Evolutionary conservation across 305 asterid genomes (phyloP).

Genomic region (Caryopteris hybrid): DNA sequence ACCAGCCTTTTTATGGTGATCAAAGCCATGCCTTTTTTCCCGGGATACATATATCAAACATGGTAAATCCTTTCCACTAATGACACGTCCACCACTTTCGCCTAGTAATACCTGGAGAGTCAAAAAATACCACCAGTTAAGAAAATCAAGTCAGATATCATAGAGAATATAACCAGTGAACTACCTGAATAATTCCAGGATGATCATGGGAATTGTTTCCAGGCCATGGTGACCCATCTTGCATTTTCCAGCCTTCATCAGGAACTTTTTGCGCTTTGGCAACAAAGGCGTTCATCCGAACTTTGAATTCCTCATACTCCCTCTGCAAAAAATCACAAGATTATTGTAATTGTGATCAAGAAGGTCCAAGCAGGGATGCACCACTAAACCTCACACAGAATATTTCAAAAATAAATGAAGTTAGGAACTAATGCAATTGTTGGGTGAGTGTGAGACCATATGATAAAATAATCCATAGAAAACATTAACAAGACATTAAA

Average conservation of each 20-base stretch:
- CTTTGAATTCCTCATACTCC: slow-evolving; percentile 84
- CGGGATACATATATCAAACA: slow-evolving; percentile 66
- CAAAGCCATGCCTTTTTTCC: slow-evolving; percentile 78
- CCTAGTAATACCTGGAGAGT: slow-evolving; percentile 11
- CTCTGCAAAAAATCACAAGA: slow-evolving; percentile 18
- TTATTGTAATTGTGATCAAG: neutral
- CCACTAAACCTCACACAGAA: neutral
- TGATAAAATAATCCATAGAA: neutral
- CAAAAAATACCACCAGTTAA: neutral
- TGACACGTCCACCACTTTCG: neutral
- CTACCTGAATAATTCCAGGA: slow-evolving; percentile 83
- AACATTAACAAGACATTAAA: neutral
- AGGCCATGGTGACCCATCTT: slow-evolving; percentile 83
- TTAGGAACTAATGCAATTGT: neutral
- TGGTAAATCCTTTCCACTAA: slow-evolving; percentile 12
- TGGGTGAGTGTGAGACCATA: neutral
- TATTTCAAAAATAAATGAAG: neutral
- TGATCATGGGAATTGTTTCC: slow-evolving; percentile 55
- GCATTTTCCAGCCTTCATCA: slow-evolving; percentile 13
- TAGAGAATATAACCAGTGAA: neutral
- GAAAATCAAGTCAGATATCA: neutral
- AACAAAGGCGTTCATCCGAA: slow-evolving; percentile 42
- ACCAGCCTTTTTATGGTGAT: slow-evolving; percentile 83
- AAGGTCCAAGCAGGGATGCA: neutral
- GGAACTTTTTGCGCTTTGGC: neutral